A percentile compares a stretch with the other conserved stretches of the same genome.
phyloP scores from a whole-genome alignment of 78 protist species.

The Dictyostelium brefeldianum region DNA sequence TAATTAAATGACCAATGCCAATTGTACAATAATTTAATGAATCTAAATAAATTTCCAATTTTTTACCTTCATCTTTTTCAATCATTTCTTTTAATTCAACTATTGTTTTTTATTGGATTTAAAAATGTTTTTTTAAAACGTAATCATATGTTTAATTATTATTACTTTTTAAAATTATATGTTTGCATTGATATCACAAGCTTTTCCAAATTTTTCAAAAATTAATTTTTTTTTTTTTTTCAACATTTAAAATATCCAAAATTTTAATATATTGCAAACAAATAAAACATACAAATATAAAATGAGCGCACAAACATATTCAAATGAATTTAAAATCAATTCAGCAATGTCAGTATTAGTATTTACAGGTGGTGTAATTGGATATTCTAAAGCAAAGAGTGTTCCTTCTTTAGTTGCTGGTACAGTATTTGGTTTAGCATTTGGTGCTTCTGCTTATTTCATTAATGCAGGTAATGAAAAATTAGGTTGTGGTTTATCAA shows the following conservation, averaged over 20 bases:
- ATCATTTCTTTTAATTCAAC: neutral
- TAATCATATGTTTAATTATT: neutral
- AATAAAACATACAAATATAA: too few relatives aligned
- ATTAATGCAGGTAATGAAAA: neutral
- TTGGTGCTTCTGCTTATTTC: neutral
- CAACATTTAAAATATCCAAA: too few relatives aligned
- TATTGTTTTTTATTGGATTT: too few relatives aligned
- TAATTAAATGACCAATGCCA: constrained; percentile 2
- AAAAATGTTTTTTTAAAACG: too few relatives aligned
- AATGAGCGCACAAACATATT: neutral
- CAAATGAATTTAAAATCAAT: constrained; percentile 12
- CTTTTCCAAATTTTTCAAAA: too few relatives aligned
- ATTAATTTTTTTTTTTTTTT: neutral
- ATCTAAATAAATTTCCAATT: neutral
- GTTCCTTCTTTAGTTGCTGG: constrained; percentile 55
- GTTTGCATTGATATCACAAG: too few relatives aligned
- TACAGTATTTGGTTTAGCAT: constrained; percentile 31
- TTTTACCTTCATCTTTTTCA: neutral
- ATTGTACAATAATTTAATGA: neutral
- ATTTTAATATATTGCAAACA: too few relatives aligned
- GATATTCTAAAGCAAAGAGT: constrained; percentile 32
- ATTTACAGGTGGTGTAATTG: constrained; percentile 39
- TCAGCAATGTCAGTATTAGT: constrained; percentile 23
- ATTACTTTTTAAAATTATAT: neutral
- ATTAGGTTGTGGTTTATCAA: constrained; percentile 41